Evolutionary conservation across 805 yeast genomes (phyloP).

Genomic region (Candida ortonii): DNA sequence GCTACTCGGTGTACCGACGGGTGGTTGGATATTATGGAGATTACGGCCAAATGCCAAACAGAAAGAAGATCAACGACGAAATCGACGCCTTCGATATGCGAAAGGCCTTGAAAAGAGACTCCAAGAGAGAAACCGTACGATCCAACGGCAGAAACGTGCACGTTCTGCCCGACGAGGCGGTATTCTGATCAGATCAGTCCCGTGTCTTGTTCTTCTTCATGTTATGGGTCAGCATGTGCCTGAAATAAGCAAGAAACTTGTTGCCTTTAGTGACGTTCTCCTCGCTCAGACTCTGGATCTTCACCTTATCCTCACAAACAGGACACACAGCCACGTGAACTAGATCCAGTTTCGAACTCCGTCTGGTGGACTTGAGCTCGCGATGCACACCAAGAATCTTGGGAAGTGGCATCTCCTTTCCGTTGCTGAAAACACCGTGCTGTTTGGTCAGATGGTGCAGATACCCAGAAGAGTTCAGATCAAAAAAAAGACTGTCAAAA

Average conservation of each 20-base stretch:
- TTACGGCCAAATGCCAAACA: conserved; percentile 35
- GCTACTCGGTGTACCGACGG: conserved; percentile 79
- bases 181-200: conserved; percentile 40
- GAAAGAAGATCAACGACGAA: conserved; percentile 54
- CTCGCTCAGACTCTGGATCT: conserved; percentile 13
- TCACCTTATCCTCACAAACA: conserved; percentile 13
- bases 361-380: conserved; percentile 13
- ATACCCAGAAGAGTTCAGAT: conserved; percentile 24
- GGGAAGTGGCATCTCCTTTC: conserved; percentile 22
- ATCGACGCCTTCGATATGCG: conserved; percentile 91
- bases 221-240: conserved; percentile 21
- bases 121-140: conserved; percentile 49
- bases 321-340: conserved; percentile 17
- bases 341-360: conserved; percentile 13
- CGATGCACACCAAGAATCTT: conserved; percentile 16
- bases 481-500: conserved; percentile 17
- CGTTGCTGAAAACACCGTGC: conserved; percentile 28
- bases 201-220: conserved; percentile 10
- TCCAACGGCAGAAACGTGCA: conserved; percentile 57
- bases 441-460: conserved; percentile 27
- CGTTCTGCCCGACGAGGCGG: conserved; percentile 66
- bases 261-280: conserved; percentile 11
- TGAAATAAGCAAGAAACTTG: conserved; percentile 17
- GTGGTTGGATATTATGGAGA: conserved; percentile 84
- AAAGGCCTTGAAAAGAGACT: conserved; percentile 58